Evolutionary conservation across 108 stramenopile genomes (phyloP).

Genomic region (Skeletonema tropicum): DNA sequence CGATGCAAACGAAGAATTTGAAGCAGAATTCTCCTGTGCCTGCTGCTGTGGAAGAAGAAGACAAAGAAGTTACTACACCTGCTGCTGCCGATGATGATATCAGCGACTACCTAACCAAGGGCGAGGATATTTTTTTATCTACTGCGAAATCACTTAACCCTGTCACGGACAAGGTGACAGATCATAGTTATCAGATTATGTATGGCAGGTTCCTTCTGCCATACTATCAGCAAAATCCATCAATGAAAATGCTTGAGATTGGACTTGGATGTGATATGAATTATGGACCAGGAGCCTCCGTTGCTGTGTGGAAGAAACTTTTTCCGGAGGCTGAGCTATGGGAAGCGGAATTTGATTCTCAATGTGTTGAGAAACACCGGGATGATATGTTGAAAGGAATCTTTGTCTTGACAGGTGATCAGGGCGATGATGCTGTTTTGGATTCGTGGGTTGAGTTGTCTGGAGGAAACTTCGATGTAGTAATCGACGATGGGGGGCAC

Average conservation of each 20-base stretch:
- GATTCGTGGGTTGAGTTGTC: conserved; percentile 33
- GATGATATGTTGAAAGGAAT: too few relatives aligned
- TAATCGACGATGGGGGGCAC: conserved; percentile 39
- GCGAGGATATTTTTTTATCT: conserved; percentile 6
- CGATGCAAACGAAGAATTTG: too few relatives aligned
- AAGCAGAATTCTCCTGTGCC: too few relatives aligned
- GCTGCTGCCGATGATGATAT: too few relatives aligned
- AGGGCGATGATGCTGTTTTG: conserved; percentile 18
- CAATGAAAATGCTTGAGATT: conserved; percentile 25
- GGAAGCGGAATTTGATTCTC: conserved; percentile 29
- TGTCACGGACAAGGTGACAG: conserved; percentile 12
- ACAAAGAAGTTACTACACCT: too few relatives aligned
- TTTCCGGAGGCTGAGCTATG: conserved; percentile 39
- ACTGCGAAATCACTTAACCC: not conserved
- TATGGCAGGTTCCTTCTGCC: conserved; percentile 21
- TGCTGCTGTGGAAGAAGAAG: too few relatives aligned
- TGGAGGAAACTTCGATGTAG: conserved; percentile 28
- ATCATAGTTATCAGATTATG: conserved; percentile 23
- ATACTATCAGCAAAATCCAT: conserved; percentile 7
- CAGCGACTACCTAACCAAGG: not conserved
- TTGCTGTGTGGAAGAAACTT: conserved; percentile 23
- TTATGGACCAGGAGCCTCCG: conserved; percentile 43
- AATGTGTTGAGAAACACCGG: conserved; percentile 27
- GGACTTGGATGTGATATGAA: conserved; percentile 27
- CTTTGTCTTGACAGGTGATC: conserved; percentile 27